Evolutionary conservation across 768 basidiomycete genomes (phyloP).

Genomic region (Leccinum aurantiacum): DNA sequence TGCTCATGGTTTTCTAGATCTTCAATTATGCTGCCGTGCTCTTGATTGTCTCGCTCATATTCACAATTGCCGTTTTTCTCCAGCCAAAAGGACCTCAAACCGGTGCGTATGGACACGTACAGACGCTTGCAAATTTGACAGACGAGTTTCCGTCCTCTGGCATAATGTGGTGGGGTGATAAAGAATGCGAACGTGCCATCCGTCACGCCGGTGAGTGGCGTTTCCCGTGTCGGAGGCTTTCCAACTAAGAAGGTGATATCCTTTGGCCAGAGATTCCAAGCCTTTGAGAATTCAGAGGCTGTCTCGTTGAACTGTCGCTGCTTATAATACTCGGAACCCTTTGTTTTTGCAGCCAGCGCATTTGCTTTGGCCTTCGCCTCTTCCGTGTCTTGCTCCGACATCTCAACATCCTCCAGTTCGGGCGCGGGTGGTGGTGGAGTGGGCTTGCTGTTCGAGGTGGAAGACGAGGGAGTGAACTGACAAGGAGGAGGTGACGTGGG

Average conservation of each 20-base stretch:
- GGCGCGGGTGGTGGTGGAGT: conserved; percentile 40
- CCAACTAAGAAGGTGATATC: conserved; percentile 78
- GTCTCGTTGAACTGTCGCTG: conserved; percentile 80
- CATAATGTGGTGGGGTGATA: conserved; percentile 32
- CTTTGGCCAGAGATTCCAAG: conserved; percentile 92
- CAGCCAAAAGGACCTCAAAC: conserved; percentile 29
- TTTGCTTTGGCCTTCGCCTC: conserved; percentile 74
- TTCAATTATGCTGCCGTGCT: neutral
- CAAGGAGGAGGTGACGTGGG: conserved; percentile 27
- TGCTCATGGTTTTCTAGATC: too few relatives aligned
- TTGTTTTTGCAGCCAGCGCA: conserved; percentile 77
- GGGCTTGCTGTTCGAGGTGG: conserved; percentile 32
- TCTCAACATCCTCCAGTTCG: conserved; percentile 59
- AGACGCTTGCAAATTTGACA: conserved; percentile 36
- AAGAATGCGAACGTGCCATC: conserved; percentile 5
- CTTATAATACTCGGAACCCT: conserved; percentile 83
- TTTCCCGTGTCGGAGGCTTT: neutral
- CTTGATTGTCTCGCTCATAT: conserved; percentile 19
- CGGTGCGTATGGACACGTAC: conserved; percentile 33
- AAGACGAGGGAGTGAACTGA: conserved; percentile 38
- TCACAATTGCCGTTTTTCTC: conserved; percentile 11
- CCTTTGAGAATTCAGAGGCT: conserved; percentile 71
- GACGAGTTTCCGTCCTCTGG: conserved; percentile 33
- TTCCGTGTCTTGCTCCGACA: conserved; percentile 63
- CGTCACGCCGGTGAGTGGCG: conserved; percentile 24